Percentiles rank a stretch among this genome's conserved stretches.
Evolutionary conservation across 2,329 filamentous ascomycete genomes (phyloP).

Genomic region (Aphanoascus verrucosus): DNA sequence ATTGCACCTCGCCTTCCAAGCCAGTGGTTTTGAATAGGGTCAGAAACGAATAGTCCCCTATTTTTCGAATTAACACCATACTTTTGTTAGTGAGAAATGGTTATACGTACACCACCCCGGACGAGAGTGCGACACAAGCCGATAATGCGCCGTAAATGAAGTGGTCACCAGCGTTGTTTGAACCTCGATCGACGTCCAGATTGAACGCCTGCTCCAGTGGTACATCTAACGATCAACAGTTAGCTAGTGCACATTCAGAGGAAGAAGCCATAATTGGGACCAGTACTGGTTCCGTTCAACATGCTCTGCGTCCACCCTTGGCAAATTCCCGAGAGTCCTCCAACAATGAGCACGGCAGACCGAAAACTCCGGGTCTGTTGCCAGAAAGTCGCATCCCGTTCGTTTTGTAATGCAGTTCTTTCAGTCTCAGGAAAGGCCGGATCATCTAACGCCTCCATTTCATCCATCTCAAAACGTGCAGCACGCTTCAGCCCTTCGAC

Average conservation of each 20-base stretch:
- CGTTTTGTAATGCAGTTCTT: constrained; percentile 1
- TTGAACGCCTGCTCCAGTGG: not conserved
- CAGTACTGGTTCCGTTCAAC: constrained; percentile 9
- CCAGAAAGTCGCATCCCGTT: constrained; percentile 6
- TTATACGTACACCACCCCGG: constrained; percentile 6
- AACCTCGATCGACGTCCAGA: not conserved
- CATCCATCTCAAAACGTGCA: constrained; percentile 6
- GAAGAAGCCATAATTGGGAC: not conserved
- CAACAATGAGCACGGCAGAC: constrained; percentile 3
- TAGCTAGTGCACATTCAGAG: not conserved
- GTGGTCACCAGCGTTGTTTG: not conserved
- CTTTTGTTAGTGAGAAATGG: not conserved
- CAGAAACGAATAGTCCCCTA: constrained; percentile 8
- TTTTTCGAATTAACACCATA: not conserved
- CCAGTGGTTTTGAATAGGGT: constrained; percentile 12
- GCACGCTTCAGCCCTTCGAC: constrained; percentile 7
- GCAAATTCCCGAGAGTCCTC: constrained; percentile 8
- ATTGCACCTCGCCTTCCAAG: constrained; percentile 9
- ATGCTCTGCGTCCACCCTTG: constrained; percentile 11
- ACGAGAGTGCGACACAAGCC: constrained; percentile 5
- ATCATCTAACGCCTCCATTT: constrained; percentile 6
- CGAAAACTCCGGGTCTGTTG: constrained; percentile 9
- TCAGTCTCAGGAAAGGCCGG: constrained; percentile 1
- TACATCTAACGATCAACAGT: not conserved
- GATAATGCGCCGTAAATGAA: constrained; percentile 3